Percentiles rank a stretch among this genome's conserved stretches.
Conservation (phyloP, 768 basidiomycete species). For the Termitomyces sp. region DNA sequence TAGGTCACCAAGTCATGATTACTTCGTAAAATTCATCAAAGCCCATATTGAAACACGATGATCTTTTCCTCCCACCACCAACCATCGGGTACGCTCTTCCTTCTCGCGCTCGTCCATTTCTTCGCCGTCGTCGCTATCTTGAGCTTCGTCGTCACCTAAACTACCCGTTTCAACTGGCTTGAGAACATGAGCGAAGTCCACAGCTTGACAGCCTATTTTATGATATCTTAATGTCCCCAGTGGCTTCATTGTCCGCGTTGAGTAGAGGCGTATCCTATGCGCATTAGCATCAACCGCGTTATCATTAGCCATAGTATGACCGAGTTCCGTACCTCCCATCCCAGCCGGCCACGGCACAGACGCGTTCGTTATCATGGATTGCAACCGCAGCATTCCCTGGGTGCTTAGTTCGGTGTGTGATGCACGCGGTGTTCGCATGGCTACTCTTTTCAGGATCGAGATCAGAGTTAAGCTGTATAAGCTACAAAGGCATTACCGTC, state of each 20-base stretch:
- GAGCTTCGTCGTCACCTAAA: conserved; percentile 22
- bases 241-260: conserved; percentile 71
- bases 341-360: conserved; percentile 92
- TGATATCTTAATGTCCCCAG: conserved; percentile 86
- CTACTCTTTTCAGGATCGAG: background rate
- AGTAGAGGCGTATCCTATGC: conserved; percentile 73
- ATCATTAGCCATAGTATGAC: background rate
- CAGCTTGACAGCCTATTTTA: conserved; percentile 66
- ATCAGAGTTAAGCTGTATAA: background rate
- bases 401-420: conserved; percentile 54
- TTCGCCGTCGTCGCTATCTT: conserved; percentile 37
- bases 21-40: conserved; percentile 45
- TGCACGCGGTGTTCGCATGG: conserved; percentile 2
- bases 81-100: conserved; percentile 48
- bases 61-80: conserved; percentile 63
- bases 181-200: conserved; percentile 57
- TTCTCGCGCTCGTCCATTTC: conserved; percentile 42
- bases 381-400: conserved; percentile 78
- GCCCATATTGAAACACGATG: conserved; percentile 69
- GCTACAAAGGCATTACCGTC: conserved; percentile 25
- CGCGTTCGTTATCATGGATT: conserved; percentile 66
- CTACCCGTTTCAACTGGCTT: conserved; percentile 7
- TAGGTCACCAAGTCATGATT: no score
- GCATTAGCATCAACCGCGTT: background rate
- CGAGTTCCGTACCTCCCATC: conserved; percentile 68